A percentile compares a stretch with the other conserved stretches of the same genome.
These are phyloP conservation scores for Aspergillus japonicus DNA, from an alignment of 2,329 filamentous ascomycete species.

Conservation along the genomic window DNA sequence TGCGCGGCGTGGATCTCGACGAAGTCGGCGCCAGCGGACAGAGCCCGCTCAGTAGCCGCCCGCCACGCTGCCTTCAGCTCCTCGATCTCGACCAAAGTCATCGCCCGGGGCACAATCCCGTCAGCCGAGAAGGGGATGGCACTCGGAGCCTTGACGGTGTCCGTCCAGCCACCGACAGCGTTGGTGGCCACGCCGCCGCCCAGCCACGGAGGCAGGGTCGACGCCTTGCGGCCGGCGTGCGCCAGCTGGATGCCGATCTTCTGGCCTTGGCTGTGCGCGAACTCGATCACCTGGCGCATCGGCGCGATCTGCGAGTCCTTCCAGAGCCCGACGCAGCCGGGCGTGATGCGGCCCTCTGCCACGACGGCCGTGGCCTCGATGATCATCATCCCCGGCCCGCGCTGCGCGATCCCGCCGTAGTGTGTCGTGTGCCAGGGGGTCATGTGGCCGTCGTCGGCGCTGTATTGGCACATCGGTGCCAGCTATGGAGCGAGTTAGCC, in stretches of 20 bases:
- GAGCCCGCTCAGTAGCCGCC: conserved; percentile 33
- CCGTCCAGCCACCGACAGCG: conserved; percentile 53
- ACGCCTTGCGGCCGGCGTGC: conserved; percentile 70
- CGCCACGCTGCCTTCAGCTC: conserved; percentile 25
- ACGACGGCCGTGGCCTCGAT: conserved; percentile 76
- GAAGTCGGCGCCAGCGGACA: conserved; percentile 35
- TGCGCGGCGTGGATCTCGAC: conserved; percentile 29
- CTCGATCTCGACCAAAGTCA: conserved; percentile 36
- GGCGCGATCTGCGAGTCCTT: conserved; percentile 73
- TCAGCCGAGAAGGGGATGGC: conserved; percentile 11
- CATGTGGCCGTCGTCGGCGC: no score
- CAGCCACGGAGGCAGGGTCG: conserved; percentile 55
- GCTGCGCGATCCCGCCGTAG: conserved; percentile 71
- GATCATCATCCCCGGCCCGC: conserved; percentile 71
- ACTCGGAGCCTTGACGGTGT: conserved; percentile 20
- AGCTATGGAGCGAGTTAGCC: no score
- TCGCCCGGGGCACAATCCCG: conserved; percentile 3
- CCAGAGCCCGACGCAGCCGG: conserved; percentile 65
- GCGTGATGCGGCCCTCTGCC: conserved; percentile 76
- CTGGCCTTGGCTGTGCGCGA: conserved; percentile 74
- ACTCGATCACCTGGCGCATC: conserved; percentile 68
- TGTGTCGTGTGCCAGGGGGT: conserved; percentile 72
- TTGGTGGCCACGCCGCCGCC: conserved; percentile 43
- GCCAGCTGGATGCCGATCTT: conserved; percentile 76
- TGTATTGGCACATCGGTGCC: no score